These are phyloP conservation scores for Chenopodium formosanum DNA, from an alignment of 148 eudicot species.

Conservation along the genomic window DNA sequence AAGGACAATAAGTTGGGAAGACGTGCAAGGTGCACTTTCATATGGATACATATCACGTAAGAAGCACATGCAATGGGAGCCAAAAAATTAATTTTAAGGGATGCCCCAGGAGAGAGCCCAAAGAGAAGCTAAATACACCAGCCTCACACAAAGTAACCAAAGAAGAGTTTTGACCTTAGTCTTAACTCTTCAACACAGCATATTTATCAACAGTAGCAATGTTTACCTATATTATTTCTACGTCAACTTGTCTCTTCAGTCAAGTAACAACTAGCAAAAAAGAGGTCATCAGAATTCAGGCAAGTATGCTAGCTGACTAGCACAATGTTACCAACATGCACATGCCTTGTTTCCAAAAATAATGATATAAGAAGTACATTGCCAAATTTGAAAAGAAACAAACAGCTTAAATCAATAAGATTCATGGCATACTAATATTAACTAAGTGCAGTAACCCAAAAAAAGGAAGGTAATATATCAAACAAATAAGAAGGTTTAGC, in stretches of 20 bases:
- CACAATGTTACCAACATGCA: background rate
- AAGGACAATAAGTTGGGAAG: background rate
- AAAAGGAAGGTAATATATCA: background rate
- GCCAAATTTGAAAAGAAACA: background rate
- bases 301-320: background rate
- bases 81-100: background rate
- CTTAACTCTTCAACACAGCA: background rate
- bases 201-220: background rate
- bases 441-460: background rate
- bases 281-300: slow-evolving; percentile 1
- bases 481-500: background rate
- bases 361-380: background rate
- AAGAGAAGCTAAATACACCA: background rate
- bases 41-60: background rate
- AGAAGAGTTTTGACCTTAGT: background rate
- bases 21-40: background rate
- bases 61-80: background rate
- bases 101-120: background rate
- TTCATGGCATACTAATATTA: background rate
- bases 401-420: background rate
- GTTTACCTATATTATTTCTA: too few relatives aligned
- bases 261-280: background rate
- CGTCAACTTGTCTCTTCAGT: background rate
- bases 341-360: background rate
- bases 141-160: background rate